Percentiles rank a stretch among this genome's conserved stretches.
phyloP scores from a whole-genome alignment of 495 filamentous ascomycete species.

The Neurospora tetrasperma region DNA sequence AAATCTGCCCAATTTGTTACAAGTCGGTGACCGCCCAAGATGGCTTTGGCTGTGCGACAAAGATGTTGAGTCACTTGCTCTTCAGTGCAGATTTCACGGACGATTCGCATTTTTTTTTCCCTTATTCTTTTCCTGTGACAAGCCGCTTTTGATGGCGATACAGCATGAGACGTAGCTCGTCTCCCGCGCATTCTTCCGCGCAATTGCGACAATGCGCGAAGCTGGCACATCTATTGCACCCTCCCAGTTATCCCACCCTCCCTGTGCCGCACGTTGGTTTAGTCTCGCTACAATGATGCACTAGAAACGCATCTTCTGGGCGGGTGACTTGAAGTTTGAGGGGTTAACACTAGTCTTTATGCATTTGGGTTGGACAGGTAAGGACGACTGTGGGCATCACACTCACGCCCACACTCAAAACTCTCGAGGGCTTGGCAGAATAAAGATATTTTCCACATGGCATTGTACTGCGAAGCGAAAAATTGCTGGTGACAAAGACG shows the following conservation, averaged over 20 bases:
- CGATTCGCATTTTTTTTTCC: neutral
- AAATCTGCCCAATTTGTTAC: constrained; percentile 16
- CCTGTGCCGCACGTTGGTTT: neutral
- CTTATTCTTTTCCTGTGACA: constrained; percentile 2
- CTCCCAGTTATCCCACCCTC: neutral
- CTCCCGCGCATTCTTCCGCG: constrained; percentile 13
- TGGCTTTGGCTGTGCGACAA: neutral
- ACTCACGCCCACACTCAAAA: neutral
- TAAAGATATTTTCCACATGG: neutral
- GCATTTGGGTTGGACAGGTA: neutral
- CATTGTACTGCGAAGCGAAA: neutral
- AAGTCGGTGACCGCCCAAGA: neutral
- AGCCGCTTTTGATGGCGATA: constrained; percentile 12
- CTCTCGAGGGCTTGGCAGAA: neutral
- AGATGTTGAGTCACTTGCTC: constrained; percentile 10
- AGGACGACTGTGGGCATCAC: neutral
- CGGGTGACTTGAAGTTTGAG: neutral
- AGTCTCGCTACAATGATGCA: neutral
- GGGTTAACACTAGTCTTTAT: neutral
- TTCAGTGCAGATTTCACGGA: neutral
- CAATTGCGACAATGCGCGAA: constrained; percentile 14
- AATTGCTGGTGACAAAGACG: neutral
- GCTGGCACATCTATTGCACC: neutral
- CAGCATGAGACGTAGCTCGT: constrained; percentile 20
- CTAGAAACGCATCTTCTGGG: neutral